Evolutionary conservation across 495 filamentous ascomycete genomes (phyloP), one percentile per base, ranked within the genome.

Genomic region (Neurospora sp.): DNA sequence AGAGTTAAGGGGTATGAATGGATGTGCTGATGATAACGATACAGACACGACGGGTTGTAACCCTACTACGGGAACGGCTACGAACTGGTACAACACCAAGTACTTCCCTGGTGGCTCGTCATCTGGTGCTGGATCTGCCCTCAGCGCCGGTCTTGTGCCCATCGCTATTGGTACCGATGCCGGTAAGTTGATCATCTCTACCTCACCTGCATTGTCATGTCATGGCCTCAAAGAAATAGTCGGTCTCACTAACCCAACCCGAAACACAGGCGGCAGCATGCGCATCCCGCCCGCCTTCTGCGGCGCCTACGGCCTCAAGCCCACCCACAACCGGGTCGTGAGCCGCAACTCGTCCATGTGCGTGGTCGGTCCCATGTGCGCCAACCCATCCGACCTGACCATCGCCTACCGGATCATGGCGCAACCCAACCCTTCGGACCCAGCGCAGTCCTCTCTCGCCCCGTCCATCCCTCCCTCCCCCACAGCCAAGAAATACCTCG

Each of bases 91-190:
- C 77, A 94, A 96, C 79, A 79, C 82, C 0, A 76, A 84, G 4
- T 97, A 94, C 84, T 98, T 96, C 82, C 90, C 92, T 36, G 95
- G 95, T 37, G 95, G 95, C 19, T 96, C 93, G 0, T 97, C 94
- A 0, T 92, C 93, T 8, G 95, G 95, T 5, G 89, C 90, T 34
- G 94, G 89, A 1, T 97, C 94, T 72, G 89, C 92, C 48, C 89
- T 97, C 40, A 84, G 88, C 11, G 85, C 89, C 6, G 94, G 94
- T 1, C 79, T 97, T 13, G 85, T 96, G 4, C 94, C 94, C 17
- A 90, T 98, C 74, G 90, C 92, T 7, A 83, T 97, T 10, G 95
- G 93, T 39, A 91, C 91, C 3, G 95, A 98, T 79, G 93, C 93
- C 10, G 94, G 77, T 79, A 42, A 54, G 77, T 75, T 13, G 38